Percentiles rank a stretch among this genome's conserved stretches.
Evolutionary conservation across 2,329 filamentous ascomycete genomes (phyloP).

Genomic region (Trichoderma citrinoviride): DNA sequence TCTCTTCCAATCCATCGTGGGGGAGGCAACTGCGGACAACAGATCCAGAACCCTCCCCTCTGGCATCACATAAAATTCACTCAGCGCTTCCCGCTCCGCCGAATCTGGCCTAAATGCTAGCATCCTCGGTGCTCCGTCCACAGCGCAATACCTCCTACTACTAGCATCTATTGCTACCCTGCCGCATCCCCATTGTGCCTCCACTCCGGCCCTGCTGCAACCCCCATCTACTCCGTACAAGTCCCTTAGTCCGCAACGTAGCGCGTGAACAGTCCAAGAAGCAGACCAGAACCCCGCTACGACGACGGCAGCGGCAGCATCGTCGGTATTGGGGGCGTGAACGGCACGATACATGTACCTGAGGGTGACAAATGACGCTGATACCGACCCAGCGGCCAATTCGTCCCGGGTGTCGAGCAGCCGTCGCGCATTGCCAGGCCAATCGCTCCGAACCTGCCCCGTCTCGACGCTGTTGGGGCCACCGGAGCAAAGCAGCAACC

Average conservation of each 20-base stretch:
- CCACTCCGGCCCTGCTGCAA: conserved; percentile 13
- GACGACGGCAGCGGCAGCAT: conserved; percentile 17
- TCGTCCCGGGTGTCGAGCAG: background rate
- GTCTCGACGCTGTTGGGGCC: background rate
- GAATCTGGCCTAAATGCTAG: background rate
- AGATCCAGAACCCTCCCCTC: background rate
- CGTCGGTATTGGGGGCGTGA: conserved; percentile 7
- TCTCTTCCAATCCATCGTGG: conserved; percentile 4
- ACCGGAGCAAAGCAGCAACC: background rate
- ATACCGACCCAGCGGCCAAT: background rate
- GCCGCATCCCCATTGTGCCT: conserved; percentile 18
- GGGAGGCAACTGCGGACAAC: background rate
- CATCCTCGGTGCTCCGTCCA: conserved; percentile 10
- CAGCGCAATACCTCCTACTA: conserved; percentile 3
- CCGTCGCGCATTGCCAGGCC: conserved; percentile 3
- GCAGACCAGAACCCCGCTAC: conserved; percentile 21
- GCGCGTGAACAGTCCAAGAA: conserved; percentile 21
- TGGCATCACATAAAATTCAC: conserved; percentile 6
- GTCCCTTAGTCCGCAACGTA: conserved; percentile 19
- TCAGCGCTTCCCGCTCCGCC: conserved; percentile 14
- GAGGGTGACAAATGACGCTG: conserved; percentile 12
- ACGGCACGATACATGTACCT: conserved; percentile 8
- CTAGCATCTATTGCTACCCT: conserved; percentile 12
- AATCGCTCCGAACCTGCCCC: background rate
- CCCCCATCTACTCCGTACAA: background rate